Evolutionary conservation across 805 yeast species (phyloP).

Genomic region (Ogataea henricii): DNA sequence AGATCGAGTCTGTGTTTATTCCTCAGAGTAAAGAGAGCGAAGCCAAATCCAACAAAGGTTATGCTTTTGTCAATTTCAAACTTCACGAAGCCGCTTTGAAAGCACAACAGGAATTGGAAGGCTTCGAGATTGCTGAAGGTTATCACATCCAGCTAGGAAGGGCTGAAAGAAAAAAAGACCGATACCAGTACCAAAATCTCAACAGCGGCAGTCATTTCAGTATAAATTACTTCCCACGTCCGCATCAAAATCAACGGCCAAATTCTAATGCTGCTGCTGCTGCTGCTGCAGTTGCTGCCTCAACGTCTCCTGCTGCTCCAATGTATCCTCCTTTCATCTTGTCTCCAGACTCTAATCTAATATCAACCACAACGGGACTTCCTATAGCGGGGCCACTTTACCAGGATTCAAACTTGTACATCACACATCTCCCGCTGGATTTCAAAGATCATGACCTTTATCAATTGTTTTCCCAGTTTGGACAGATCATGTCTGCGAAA

Average conservation of each 20-base stretch:
- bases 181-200: conserved; percentile 28
- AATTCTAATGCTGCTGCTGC: conserved; percentile 1
- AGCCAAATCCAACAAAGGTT: conserved; percentile 39
- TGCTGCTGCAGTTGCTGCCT: conserved; percentile 1
- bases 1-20: conserved; percentile 52
- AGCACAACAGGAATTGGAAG: conserved; percentile 51
- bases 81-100: conserved; percentile 49
- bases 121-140: conserved; percentile 39
- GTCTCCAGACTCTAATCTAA: conserved; percentile 32
- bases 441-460: conserved; percentile 57
- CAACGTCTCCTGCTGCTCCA: neutral
- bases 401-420: conserved; percentile 75
- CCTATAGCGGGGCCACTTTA: conserved; percentile 48
- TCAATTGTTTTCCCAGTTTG: conserved; percentile 46
- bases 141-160: conserved; percentile 39
- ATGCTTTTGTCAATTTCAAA: conserved; percentile 56
- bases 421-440: conserved; percentile 58
- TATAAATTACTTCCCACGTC: conserved; percentile 13
- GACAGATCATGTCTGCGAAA: conserved; percentile 55
- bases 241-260: conserved; percentile 2
- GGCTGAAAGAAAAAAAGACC: conserved; percentile 44
- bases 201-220: conserved; percentile 20
- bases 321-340: conserved; percentile 27
- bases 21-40: conserved; percentile 41
- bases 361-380: conserved; percentile 36